Percentiles rank a stretch among this genome's conserved stretches.
Conservation (phyloP, 768 basidiomycete species). For the Suillus placidus region DNA sequence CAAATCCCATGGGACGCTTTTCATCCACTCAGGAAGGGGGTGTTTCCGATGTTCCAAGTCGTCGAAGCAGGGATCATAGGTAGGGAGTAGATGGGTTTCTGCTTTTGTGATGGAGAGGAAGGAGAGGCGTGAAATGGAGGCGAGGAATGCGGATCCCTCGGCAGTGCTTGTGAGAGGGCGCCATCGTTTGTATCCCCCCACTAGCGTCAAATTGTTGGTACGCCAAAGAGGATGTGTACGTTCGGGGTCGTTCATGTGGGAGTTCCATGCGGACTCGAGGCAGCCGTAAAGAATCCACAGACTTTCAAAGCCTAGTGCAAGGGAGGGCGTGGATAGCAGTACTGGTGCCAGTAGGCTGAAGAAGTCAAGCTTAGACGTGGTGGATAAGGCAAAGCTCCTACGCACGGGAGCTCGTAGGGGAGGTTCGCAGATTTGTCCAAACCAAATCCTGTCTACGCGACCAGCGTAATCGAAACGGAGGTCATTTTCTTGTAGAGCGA, state of each 20-base stretch:
- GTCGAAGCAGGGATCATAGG: not conserved
- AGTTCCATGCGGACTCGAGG: slow-evolving; percentile 20
- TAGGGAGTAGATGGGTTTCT: not conserved
- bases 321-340: slow-evolving; percentile 10
- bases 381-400: slow-evolving; percentile 12
- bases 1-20: slow-evolving; percentile 34
- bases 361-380: slow-evolving; percentile 15
- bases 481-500: slow-evolving; percentile 17
- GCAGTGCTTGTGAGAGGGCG: slow-evolving; percentile 35
- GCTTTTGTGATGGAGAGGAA: slow-evolving; percentile 20
- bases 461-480: slow-evolving; percentile 36
- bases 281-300: slow-evolving; percentile 40
- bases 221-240: slow-evolving; percentile 23
- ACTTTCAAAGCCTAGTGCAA: slow-evolving; percentile 37
- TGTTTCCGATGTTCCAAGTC: not conserved
- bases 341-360: slow-evolving; percentile 17
- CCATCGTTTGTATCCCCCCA: slow-evolving; percentile 35
- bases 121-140: slow-evolving; percentile 40
- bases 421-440: slow-evolving; percentile 33
- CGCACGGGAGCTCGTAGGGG: slow-evolving; percentile 13
- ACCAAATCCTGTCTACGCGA: slow-evolving; percentile 39
- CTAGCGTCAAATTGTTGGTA: slow-evolving; percentile 30
- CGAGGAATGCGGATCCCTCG: slow-evolving; percentile 38
- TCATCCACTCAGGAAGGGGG: slow-evolving; percentile 24
- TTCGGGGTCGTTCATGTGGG: not conserved